Base-by-base conservation (phyloP, 805 yeast genomes). In the Blastobotrys parvus region DNA sequence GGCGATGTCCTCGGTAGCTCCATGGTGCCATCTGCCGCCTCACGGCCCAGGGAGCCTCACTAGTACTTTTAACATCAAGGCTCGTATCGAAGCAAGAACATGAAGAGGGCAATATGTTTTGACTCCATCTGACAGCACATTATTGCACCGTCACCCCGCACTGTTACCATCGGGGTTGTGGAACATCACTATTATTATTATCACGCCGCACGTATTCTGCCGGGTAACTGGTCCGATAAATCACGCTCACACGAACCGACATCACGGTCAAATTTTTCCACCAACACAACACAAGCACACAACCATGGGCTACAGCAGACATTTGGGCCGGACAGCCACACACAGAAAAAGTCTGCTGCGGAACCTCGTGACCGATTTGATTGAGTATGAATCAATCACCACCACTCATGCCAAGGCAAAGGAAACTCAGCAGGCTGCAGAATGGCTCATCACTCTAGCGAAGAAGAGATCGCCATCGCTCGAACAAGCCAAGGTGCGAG, bases 321-420 rank as follows among this genome's bases (percentile, higher is more conserved):
- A 58, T 39, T 52, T 61, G 15, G 50, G 52, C 11, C 64, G 81
- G 53, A 65, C 71, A 19, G 64, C 73, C 7, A 64, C 76, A 34
- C 80, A 74, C 50, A 67, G 77, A 42, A 69, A 69, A 41, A 77
- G 80, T 22, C 67, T 80, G 41, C 58, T 82, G 56, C 71, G 78
- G 52, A 82, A 83, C 57, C 63, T 82, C 55, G 84, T 77, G 17
- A 70, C 84, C 2, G 78, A 83, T 10, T 61, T 83, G 30, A 68
- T 83, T 29, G 80, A 80, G 60, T 77, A 82, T 53, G 92, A 82
- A 53, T 70, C 81, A 16, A 75, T 83, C 43, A 71, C 76, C 4
- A 82, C 92, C 0, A 83, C 94, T 1, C 75, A 74, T 48, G 82
- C 85, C 21, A 82, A 81, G 60, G 89, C 90, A 38, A 80, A 78